phyloP scores from a whole-genome alignment of 179 eudicot genomes.

The Actinidia arguta region DNA sequence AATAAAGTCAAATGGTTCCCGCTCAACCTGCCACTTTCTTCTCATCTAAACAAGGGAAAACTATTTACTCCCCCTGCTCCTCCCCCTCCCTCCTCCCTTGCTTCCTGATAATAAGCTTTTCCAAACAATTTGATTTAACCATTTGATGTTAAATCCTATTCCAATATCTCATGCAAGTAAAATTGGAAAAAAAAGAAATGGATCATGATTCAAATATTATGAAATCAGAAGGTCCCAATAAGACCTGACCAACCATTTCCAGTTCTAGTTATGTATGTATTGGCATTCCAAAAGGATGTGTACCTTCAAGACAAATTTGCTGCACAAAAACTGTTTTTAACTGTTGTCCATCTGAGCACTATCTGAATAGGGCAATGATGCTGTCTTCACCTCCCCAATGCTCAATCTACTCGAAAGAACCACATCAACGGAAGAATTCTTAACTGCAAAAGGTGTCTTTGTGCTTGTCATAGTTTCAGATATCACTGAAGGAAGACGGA shows the following conservation, averaged over 20 bases:
- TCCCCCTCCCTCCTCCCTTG: not conserved
- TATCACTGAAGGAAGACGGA: not conserved
- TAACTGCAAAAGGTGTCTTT: constrained; percentile 26
- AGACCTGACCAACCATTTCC: not conserved
- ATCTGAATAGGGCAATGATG: constrained; percentile 4
- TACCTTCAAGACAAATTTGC: constrained; percentile 2
- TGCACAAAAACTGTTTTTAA: not conserved
- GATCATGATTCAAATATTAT: not conserved
- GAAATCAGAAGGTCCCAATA: not conserved
- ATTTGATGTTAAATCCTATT: no score
- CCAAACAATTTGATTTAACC: not conserved
- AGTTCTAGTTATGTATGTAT: not conserved
- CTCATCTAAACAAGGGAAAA: not conserved
- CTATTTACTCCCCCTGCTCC: not conserved
- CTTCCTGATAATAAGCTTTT: not conserved
- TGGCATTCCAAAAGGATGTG: not conserved
- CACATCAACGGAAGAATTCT: constrained; percentile 23
- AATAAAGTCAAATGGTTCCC: not conserved
- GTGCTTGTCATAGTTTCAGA: constrained; percentile 13
- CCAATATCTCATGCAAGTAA: not conserved
- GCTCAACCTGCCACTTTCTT: not conserved
- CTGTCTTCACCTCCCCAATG: constrained; percentile 13
- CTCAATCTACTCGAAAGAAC: constrained; percentile 7
- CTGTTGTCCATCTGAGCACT: constrained; percentile 10
- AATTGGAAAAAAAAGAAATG: not conserved